These are phyloP conservation scores for Trichoderma aggressivum DNA, from an alignment of 2,329 filamentous ascomycete genomes.

Conservation along the genomic window DNA sequence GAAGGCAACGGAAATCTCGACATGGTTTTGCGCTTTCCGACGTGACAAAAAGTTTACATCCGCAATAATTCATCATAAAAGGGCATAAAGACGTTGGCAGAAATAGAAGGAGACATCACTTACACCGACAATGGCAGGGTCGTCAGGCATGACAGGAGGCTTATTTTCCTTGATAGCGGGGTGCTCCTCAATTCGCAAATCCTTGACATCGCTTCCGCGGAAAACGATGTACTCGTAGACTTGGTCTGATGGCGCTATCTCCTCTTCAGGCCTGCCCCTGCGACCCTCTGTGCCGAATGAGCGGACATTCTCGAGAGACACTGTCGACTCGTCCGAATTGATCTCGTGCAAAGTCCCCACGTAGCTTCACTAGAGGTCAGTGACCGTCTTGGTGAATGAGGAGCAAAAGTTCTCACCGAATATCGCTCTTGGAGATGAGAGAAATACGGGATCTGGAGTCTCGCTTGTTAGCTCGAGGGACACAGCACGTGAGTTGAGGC, in stretches of 20 bases:
- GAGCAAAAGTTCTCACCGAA: slow-evolving; percentile 63
- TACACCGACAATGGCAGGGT: slow-evolving; percentile 96
- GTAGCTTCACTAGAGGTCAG: slow-evolving; percentile 62
- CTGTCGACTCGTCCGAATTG: slow-evolving; percentile 94
- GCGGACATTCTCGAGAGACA: slow-evolving; percentile 92
- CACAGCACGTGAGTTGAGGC: slow-evolving; percentile 22
- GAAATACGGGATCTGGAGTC: slow-evolving; percentile 78
- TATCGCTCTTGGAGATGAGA: slow-evolving; percentile 95
- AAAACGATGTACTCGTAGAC: slow-evolving; percentile 99
- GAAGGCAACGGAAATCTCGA: slow-evolving; percentile 99
- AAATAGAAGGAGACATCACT: slow-evolving; percentile 46
- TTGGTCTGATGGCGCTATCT: slow-evolving; percentile 78
- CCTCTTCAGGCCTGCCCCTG: slow-evolving; percentile 71
- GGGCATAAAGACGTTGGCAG: slow-evolving; percentile 26
- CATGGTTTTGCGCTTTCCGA: slow-evolving; percentile 93
- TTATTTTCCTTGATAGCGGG: slow-evolving; percentile 71
- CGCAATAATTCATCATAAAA: slow-evolving; percentile 90
- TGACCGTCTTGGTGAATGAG: slow-evolving; percentile 19
- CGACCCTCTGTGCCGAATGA: slow-evolving; percentile 94
- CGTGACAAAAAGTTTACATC: slow-evolving; percentile 83
- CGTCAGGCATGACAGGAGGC: slow-evolving; percentile 78
- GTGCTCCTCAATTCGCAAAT: slow-evolving; percentile 86
- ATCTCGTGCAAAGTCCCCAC: slow-evolving; percentile 95
- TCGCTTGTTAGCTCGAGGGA: not conserved
- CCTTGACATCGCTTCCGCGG: slow-evolving; percentile 96